phyloP scores from a whole-genome alignment of 2,329 filamentous ascomycete genomes.

The Bipolaris sorokiniana region DNA sequence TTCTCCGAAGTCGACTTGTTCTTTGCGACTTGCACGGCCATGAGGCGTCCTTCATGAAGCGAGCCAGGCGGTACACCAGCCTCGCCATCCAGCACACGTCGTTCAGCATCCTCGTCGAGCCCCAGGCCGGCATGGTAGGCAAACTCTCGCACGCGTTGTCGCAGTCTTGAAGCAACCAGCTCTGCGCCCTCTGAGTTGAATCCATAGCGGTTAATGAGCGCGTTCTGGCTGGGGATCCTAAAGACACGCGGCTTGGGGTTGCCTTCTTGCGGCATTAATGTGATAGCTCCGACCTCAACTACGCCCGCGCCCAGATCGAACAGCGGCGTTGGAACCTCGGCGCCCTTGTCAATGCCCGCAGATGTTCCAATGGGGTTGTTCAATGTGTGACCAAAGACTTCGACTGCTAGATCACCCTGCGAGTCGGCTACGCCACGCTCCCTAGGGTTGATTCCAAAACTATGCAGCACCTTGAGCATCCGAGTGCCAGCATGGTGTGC shows the following conservation, averaged over 20 bases:
- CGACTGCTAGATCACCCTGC: constrained; percentile 60
- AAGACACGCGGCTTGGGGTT: constrained; percentile 91
- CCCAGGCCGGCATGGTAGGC: constrained; percentile 74
- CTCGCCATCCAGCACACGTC: constrained; percentile 75
- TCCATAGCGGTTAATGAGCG: constrained; percentile 93
- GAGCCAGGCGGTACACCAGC: constrained; percentile 82
- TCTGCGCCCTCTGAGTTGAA: constrained; percentile 92
- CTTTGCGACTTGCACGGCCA: constrained; percentile 95
- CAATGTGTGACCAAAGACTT: constrained; percentile 78
- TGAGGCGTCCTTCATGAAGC: constrained; percentile 73
- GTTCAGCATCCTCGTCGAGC: constrained; percentile 66
- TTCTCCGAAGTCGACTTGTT: constrained; percentile 89
- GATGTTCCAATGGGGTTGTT: constrained; percentile 91
- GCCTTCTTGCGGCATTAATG: constrained; percentile 82
- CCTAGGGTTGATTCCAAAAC: constrained; percentile 77
- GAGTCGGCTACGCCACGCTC: constrained; percentile 72
- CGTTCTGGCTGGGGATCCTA: constrained; percentile 80
- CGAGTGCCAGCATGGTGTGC: constrained; percentile 83
- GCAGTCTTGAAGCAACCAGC: constrained; percentile 77
- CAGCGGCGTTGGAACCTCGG: constrained; percentile 82
- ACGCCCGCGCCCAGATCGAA: constrained; percentile 84
- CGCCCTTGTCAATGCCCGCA: constrained; percentile 95
- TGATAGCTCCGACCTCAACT: constrained; percentile 91
- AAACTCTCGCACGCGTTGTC: constrained; percentile 77
- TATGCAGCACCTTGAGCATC: constrained; percentile 73